Conservation (phyloP, 768 basidiomycete genomes). For the Pleurotus tuoliensis region DNA sequence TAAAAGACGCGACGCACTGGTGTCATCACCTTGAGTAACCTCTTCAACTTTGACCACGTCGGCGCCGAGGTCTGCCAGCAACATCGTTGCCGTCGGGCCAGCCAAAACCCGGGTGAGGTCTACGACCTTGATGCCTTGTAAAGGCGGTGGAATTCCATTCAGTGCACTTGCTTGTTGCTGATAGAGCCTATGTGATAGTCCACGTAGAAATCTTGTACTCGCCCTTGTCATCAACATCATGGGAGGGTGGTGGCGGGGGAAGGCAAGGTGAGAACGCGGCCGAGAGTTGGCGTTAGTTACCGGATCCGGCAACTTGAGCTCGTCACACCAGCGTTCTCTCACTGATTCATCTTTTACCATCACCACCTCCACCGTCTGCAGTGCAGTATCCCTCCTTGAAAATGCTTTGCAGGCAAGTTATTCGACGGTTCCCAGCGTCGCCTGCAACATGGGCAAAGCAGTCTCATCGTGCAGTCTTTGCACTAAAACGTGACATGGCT, state of each 20-base stretch:
- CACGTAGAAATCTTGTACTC: neutral
- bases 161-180: conserved; percentile 1
- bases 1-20: conserved; percentile 44
- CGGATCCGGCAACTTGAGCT: conserved; percentile 6
- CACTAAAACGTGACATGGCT: conserved; percentile 35
- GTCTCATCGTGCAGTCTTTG: conserved; percentile 10
- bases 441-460: conserved; percentile 13
- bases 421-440: conserved; percentile 26
- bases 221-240: neutral
- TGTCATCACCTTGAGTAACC: conserved; percentile 80
- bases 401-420: conserved; percentile 32
- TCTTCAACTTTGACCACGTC: conserved; percentile 94
- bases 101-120: conserved; percentile 89
- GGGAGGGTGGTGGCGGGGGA: neutral
- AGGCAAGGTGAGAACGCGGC: neutral
- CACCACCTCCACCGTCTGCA: neutral
- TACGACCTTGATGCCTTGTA: conserved; percentile 77
- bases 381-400: conserved; percentile 8
- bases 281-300: neutral
- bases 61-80: conserved; percentile 88
- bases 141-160: conserved; percentile 67
- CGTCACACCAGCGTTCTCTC: conserved; percentile 6
- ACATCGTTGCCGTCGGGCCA: conserved; percentile 88
- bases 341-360: neutral
- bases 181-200: neutral